phyloP scores from a whole-genome alignment of 176 grass and related monocot species.

The Avena atlantica region DNA sequence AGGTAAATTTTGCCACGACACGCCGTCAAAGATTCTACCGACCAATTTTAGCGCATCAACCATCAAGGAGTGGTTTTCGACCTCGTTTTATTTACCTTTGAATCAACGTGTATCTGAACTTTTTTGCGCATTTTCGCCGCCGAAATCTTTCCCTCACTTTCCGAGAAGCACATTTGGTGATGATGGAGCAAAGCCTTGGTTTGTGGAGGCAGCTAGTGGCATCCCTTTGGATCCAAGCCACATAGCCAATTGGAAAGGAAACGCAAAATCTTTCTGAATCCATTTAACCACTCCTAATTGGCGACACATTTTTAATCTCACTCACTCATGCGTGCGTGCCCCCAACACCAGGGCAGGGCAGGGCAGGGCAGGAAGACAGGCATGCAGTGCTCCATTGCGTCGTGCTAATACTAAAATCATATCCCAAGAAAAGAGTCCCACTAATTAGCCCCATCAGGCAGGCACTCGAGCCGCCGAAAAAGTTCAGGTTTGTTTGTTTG shows the following conservation, averaged over 20 bases:
- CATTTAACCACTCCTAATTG: not conserved
- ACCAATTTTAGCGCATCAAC: not conserved
- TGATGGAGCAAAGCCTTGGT: conserved; percentile 44
- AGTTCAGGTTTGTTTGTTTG: not conserved
- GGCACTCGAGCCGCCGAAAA: conserved; percentile 38
- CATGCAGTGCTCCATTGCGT: conserved; percentile 33
- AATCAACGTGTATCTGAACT: not conserved
- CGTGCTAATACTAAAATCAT: conserved; percentile 44
- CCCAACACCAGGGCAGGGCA: conserved; percentile 33
- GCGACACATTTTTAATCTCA: not conserved
- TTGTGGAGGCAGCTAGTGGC: conserved; percentile 44
- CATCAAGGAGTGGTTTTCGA: not conserved
- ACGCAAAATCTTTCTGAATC: not conserved
- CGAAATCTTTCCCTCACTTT: not conserved
- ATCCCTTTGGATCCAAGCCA: conserved; percentile 49
- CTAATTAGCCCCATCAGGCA: conserved; percentile 51
- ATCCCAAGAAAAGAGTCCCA: conserved; percentile 40
- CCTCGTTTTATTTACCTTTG: not conserved
- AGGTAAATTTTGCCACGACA: not conserved
- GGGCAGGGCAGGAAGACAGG: not conserved
- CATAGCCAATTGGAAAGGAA: not conserved
- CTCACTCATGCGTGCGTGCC: conserved; percentile 33
- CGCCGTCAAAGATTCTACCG: not conserved
- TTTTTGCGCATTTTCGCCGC: not conserved
- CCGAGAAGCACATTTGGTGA: conserved; percentile 20